These are phyloP conservation scores for Geotrichum carabidarum DNA, from an alignment of 1,139 yeast genomes.

Conservation along the genomic window DNA sequence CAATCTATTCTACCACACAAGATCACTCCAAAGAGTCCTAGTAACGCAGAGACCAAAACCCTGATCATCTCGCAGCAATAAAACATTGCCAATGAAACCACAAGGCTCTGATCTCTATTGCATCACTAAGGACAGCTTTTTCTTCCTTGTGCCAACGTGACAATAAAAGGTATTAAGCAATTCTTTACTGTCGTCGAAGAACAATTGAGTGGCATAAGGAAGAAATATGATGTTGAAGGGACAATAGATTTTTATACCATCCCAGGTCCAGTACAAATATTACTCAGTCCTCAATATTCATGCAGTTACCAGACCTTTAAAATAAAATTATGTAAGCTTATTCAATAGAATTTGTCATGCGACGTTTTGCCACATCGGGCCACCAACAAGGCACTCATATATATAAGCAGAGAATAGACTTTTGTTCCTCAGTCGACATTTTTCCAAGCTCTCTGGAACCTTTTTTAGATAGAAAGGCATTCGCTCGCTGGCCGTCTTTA, in stretches of 20 bases:
- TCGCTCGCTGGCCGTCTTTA: not conserved
- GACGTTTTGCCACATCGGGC: not conserved
- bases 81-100: conserved; percentile 5
- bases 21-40: conserved; percentile 17
- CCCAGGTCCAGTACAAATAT: too few relatives aligned
- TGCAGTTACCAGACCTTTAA: too few relatives aligned
- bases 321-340: too few relatives aligned
- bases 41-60: not conserved
- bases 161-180: conserved; percentile 9
- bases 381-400: not conserved
- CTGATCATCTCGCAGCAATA: conserved; percentile 1
- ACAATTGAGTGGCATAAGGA: conserved; percentile 9
- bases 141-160: conserved; percentile 16
- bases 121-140: not conserved
- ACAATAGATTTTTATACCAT: not conserved
- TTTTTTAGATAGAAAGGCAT: not conserved
- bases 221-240: not conserved
- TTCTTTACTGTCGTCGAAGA: conserved; percentile 14
- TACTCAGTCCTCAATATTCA: too few relatives aligned
- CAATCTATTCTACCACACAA: conserved; percentile 17
- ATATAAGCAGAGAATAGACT: not conserved
- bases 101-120: conserved; percentile 7
- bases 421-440: not conserved
- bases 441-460: not conserved
- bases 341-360: too few relatives aligned